Conservation (phyloP, 805 yeast species). For the Ogataea allantospora region DNA sequence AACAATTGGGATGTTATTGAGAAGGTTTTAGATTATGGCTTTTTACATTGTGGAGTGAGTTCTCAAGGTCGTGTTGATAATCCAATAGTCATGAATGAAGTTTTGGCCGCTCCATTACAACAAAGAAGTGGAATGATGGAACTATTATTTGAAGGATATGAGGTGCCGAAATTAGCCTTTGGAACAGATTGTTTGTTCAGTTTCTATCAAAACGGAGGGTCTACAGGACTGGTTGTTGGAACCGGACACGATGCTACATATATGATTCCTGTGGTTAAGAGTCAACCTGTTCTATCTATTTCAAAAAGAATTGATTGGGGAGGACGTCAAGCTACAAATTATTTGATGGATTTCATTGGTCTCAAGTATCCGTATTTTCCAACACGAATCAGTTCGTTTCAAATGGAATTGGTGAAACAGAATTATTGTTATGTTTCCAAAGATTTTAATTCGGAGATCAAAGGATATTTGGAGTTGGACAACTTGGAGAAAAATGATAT, state of each 20-base stretch:
- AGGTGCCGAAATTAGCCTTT: slow-evolving; percentile 67
- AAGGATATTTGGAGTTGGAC: slow-evolving; percentile 55
- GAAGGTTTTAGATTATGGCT: slow-evolving; percentile 75
- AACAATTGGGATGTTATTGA: slow-evolving; percentile 94
- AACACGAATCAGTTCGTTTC: slow-evolving; percentile 58
- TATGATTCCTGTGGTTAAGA: slow-evolving; percentile 77
- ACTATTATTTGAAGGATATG: slow-evolving; percentile 79
- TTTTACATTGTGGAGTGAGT: slow-evolving; percentile 71
- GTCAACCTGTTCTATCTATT: slow-evolving; percentile 60
- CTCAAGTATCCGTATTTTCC: slow-evolving; percentile 94
- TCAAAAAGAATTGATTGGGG: slow-evolving; percentile 91
- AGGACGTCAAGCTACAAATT: slow-evolving; percentile 70
- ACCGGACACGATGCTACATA: slow-evolving; percentile 82
- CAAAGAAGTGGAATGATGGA: slow-evolving; percentile 80
- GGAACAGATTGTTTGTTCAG: slow-evolving; percentile 86
- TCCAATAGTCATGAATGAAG: slow-evolving; percentile 81
- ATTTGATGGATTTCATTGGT: slow-evolving; percentile 57
- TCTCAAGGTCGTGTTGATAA: slow-evolving; percentile 58
- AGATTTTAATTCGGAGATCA: slow-evolving; percentile 65
- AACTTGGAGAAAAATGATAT: slow-evolving; percentile 67
- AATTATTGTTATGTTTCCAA: slow-evolving; percentile 77
- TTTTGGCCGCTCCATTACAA: slow-evolving; percentile 63
- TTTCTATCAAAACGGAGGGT: slow-evolving; percentile 59
- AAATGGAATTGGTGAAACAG: slow-evolving; percentile 65
- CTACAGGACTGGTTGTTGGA: slow-evolving; percentile 73